These are phyloP conservation scores for Pelargonium nanum DNA, from an alignment of 345 rosid species.

Conservation along the genomic window DNA sequence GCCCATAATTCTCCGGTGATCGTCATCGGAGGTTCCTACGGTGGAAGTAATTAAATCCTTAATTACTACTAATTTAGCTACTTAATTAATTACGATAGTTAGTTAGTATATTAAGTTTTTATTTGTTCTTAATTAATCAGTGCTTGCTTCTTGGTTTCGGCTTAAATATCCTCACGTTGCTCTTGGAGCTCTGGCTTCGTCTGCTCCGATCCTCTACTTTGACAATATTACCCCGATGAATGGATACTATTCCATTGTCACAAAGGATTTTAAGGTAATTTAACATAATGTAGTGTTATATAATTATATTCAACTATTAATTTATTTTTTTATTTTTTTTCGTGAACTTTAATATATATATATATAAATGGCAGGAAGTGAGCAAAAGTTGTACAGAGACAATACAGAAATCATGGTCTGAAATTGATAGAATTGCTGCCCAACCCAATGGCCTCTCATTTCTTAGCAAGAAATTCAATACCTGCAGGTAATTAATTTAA, in stretches of 20 bases:
- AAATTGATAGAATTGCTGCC: slow-evolving; percentile 43
- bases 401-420: slow-evolving; percentile 43
- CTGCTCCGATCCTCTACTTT: slow-evolving; percentile 29
- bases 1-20: slow-evolving; percentile 24
- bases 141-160: slow-evolving; percentile 25
- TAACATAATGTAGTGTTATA: not conserved
- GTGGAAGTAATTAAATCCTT: slow-evolving; percentile 26
- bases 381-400: slow-evolving; percentile 48
- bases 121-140: slow-evolving; percentile 5
- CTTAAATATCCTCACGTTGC: slow-evolving; percentile 30
- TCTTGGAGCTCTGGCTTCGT: slow-evolving; percentile 28
- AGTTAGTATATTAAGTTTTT: not conserved
- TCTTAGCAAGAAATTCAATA: slow-evolving; percentile 50
- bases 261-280: slow-evolving; percentile 20
- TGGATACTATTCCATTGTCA: slow-evolving; percentile 12
- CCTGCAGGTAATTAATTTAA: slow-evolving; percentile 37
- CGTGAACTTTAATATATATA: not conserved
- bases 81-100: not conserved
- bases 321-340: not conserved
- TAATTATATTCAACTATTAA: not conserved
- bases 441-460: slow-evolving; percentile 31
- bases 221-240: slow-evolving; percentile 14
- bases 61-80: not conserved
- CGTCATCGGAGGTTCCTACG: slow-evolving; percentile 37
- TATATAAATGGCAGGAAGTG: slow-evolving; percentile 25